These are phyloP conservation scores for Platismatia glauca DNA, from an alignment of 495 filamentous ascomycete genomes.

Conservation along the genomic window DNA sequence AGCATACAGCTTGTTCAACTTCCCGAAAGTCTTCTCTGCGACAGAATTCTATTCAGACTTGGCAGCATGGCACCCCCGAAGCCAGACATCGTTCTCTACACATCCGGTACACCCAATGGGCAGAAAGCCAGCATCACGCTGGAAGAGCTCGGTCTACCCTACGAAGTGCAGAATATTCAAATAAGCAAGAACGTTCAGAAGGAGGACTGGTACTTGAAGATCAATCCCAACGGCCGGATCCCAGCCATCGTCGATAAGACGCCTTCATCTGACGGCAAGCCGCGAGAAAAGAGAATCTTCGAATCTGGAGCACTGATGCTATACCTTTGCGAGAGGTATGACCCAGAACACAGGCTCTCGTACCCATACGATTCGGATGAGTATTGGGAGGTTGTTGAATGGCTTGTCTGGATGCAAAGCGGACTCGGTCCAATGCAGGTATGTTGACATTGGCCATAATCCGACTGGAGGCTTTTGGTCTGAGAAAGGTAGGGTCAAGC, in stretches of 20 bases:
- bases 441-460: background rate
- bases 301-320: constrained; percentile 41
- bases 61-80: background rate
- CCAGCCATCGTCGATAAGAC: constrained; percentile 64
- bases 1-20: background rate
- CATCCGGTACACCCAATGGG: constrained; percentile 34
- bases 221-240: constrained; percentile 88
- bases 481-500: constrained; percentile 30
- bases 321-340: constrained; percentile 41
- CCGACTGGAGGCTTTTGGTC: background rate
- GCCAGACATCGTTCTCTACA: constrained; percentile 34
- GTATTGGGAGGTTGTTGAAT: constrained; percentile 38
- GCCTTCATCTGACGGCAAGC: constrained; percentile 28
- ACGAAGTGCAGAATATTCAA: constrained; percentile 52
- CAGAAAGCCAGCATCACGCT: constrained; percentile 68
- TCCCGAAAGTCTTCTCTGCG: background rate
- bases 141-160: constrained; percentile 67
- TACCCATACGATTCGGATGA: constrained; percentile 36
- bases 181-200: constrained; percentile 64
- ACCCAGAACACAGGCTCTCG: constrained; percentile 36
- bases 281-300: constrained; percentile 36
- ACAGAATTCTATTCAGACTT: background rate
- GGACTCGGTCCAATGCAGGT: constrained; percentile 34
- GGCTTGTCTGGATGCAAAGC: constrained; percentile 40
- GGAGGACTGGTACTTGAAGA: constrained; percentile 69